Percentiles rank a stretch among this genome's conserved stretches.
Conservation (phyloP, 2,329 filamentous ascomycete genomes). For the Monilinia fructicola region DNA sequence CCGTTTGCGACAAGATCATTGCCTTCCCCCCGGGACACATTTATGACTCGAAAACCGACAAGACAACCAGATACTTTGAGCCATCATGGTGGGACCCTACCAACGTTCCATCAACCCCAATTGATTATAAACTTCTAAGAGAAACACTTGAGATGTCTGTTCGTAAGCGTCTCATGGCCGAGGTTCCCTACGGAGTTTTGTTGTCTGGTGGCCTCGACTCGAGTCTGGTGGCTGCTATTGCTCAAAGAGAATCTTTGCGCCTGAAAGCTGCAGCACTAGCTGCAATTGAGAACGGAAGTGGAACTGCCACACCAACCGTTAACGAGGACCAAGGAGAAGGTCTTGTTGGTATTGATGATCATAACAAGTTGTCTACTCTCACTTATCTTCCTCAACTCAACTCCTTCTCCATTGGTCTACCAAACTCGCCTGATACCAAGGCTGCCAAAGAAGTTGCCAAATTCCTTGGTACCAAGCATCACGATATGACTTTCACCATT, state of each 20-base stretch:
- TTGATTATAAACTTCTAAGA: slow-evolving; percentile 81
- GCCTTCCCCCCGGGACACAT: slow-evolving; percentile 93
- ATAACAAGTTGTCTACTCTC: slow-evolving; percentile 83
- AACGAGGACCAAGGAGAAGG: slow-evolving; percentile 64
- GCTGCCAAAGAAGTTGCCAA: slow-evolving; percentile 91
- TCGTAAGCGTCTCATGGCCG: slow-evolving; percentile 95
- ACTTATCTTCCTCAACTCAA: slow-evolving; percentile 93
- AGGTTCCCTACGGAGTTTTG: slow-evolving; percentile 95
- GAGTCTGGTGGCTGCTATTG: slow-evolving; percentile 90
- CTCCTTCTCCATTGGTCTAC: slow-evolving; percentile 97
- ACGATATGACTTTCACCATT: slow-evolving; percentile 97
- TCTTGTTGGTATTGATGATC: slow-evolving; percentile 91
- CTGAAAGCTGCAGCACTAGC: slow-evolving; percentile 64
- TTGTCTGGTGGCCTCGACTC: slow-evolving; percentile 95
- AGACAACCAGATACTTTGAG: slow-evolving; percentile 84
- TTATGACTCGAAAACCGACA: slow-evolving; percentile 89
- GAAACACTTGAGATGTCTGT: slow-evolving; percentile 86
- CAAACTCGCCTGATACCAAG: slow-evolving; percentile 86
- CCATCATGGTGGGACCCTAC: slow-evolving; percentile 88
- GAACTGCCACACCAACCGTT: slow-evolving; percentile 48
- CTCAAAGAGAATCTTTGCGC: slow-evolving; percentile 84
- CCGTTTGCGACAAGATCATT: slow-evolving; percentile 93
- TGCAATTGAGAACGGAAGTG: slow-evolving; percentile 43
- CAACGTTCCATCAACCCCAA: slow-evolving; percentile 73
- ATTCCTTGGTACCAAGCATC: slow-evolving; percentile 96